phyloP scores from a whole-genome alignment of 768 basidiomycete species.

The button mushroom (Agaricus bisporus) region DNA sequence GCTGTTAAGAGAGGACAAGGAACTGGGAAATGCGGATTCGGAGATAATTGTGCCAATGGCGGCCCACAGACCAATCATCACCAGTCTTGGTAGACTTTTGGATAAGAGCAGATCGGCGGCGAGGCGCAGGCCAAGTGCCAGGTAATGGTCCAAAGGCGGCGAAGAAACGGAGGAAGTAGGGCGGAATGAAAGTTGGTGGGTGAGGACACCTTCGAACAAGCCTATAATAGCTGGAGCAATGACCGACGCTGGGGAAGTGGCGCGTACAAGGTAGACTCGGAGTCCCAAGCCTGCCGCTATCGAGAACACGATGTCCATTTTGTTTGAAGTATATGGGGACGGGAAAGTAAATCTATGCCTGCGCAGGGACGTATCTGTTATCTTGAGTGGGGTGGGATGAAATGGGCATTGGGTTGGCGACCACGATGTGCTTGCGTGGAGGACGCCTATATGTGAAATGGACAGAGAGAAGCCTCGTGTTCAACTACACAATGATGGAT shows the following conservation, averaged over 20 bases:
- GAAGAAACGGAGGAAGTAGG: conserved; percentile 27
- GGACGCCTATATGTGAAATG: neutral
- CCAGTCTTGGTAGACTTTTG: conserved; percentile 23
- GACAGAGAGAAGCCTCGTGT: neutral
- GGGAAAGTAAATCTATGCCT: neutral
- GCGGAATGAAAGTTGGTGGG: conserved; percentile 37
- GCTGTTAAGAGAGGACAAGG: conserved; percentile 17
- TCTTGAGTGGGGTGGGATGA: neutral
- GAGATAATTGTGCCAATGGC: conserved; percentile 27
- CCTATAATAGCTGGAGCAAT: conserved; percentile 33
- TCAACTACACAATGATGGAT: neutral
- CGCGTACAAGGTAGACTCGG: conserved; percentile 26
- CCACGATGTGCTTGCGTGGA: conserved; percentile 10
- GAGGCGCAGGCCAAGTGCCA: conserved; percentile 38
- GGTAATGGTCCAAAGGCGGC: conserved; percentile 29
- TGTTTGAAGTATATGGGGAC: neutral
- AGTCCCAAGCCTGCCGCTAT: conserved; percentile 37
- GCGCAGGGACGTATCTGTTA: conserved; percentile 3
- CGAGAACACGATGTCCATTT: conserved; percentile 38
- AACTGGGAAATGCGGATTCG: conserved; percentile 22
- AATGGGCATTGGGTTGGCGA: conserved; percentile 4
- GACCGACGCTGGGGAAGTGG: conserved; percentile 20
- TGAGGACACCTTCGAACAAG: conserved; percentile 35
- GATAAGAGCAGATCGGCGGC: conserved; percentile 36
- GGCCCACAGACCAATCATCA: conserved; percentile 33